Conservation (phyloP, 2,329 filamentous ascomycete species). For the Diaporthe citri region DNA sequence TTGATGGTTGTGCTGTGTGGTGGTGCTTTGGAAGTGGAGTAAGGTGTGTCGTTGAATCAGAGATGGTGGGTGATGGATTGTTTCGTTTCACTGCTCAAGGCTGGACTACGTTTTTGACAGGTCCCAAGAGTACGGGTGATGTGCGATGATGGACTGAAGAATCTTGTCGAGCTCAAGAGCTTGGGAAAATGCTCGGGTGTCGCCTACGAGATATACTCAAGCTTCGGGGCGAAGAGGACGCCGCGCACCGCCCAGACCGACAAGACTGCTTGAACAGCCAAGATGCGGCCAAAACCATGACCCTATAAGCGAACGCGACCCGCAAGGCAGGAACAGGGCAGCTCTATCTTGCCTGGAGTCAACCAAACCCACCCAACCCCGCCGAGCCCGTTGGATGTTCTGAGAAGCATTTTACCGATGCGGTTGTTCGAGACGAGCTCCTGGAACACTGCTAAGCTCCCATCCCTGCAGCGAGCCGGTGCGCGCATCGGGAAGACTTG, state of each 20-base stretch:
- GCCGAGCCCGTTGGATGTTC: background rate
- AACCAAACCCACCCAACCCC: background rate
- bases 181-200: conserved; percentile 7
- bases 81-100: conserved; percentile 19
- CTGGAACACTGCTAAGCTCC: conserved; percentile 31
- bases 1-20: background rate
- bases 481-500: conserved; percentile 27
- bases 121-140: conserved; percentile 22
- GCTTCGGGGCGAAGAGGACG: conserved; percentile 24
- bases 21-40: background rate
- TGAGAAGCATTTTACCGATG: background rate
- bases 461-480: conserved; percentile 28
- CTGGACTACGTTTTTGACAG: conserved; percentile 4
- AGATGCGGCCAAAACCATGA: conserved; percentile 32
- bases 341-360: background rate
- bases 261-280: conserved; percentile 35
- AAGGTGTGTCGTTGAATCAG: conserved; percentile 3
- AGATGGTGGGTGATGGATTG: background rate
- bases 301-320: conserved; percentile 9
- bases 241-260: conserved; percentile 31
- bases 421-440: conserved; percentile 30
- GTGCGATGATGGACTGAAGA: conserved; percentile 5
- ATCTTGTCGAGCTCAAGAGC: conserved; percentile 10
- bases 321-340: background rate
- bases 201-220: conserved; percentile 29